Evolutionary conservation across 192 early-diverging fungal species (phyloP), one percentile per base, ranked within the genome.

Genomic region (Mortierella claussenii): DNA sequence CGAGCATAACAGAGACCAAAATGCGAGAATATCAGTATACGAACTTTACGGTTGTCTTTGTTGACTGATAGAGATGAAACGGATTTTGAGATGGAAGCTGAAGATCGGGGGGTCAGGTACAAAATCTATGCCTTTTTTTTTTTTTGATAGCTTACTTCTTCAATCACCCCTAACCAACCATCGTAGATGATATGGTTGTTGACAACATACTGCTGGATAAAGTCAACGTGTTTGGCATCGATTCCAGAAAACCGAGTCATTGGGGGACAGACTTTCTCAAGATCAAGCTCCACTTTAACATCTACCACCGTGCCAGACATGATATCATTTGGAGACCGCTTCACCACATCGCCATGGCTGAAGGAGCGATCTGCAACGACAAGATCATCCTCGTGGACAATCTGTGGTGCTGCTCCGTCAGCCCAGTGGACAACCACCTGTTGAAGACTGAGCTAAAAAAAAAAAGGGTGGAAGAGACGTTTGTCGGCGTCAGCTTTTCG

Each of bases 291-390:
- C 21, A 75, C 80, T 11, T 69, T 66, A 37, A 81, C 80, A 36
- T 62, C 66, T 28, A 81, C 53, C 0, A 81, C 73, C 23, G 61
- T 60, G 46, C 80, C 80, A 17, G 80, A 81, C 54, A 75, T 67
- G 33, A 78, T 24, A 34, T 81, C 80, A 20, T 75, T 69, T n/a
- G 65, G 66, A 0, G 70, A 78, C 0, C 55, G 65, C 24, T 81
- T 81, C 20, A 81, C 80, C 8, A 81, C 73, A 50, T 81, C 80
- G 21, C 80, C 80, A 37, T 78, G 67, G 27, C 71, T 64, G 21
- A 81, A 68, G 8, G 80, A 81, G 52, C 80, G 50, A 20, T 81
- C 80, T 6, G 60, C 50, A 18, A 81, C 66, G 3, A 78, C 56
- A 24, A 81, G 63, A 2, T 81, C 67, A 11, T 81, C 67, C 46